phyloP scores from a whole-genome alignment of 208 protist genomes.

The Crithidia fasciculata region DNA sequence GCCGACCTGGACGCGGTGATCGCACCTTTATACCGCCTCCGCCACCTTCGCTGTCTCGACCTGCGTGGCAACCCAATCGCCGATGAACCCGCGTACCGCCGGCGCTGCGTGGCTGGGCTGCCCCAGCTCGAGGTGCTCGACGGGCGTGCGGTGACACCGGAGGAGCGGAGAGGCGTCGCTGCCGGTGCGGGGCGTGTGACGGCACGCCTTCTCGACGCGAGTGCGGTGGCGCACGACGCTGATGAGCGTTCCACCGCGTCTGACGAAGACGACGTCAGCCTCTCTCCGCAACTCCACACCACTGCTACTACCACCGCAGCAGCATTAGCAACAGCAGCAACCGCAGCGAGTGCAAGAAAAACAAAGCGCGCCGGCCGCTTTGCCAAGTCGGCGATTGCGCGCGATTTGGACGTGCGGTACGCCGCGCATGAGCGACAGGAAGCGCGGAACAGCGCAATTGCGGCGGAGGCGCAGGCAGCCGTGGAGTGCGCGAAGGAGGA shows the following conservation, averaged over 20 bases:
- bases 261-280: too few species aligned
- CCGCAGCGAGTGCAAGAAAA: not conserved
- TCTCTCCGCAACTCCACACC: too few species aligned
- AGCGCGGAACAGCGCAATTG: slow-evolving; percentile 16
- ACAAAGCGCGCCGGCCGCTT: not conserved
- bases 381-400: slow-evolving; percentile 33
- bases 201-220: too few species aligned
- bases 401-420: slow-evolving; percentile 37
- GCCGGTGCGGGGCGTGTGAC: too few species aligned
- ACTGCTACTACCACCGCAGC: too few species aligned
- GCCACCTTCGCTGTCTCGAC: slow-evolving; percentile 59
- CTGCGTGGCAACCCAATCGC: slow-evolving; percentile 74
- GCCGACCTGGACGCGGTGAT: slow-evolving; percentile 47
- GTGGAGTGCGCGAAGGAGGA: slow-evolving; percentile 24
- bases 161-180: slow-evolving; percentile 40
- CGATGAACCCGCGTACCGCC: slow-evolving; percentile 70
- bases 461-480: slow-evolving; percentile 8
- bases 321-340: too few species aligned
- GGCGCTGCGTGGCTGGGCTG: slow-evolving; percentile 54
- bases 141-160: slow-evolving; percentile 42
- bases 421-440: slow-evolving; percentile 21
- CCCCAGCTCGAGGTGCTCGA: slow-evolving; percentile 80
- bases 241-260: too few species aligned
- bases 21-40: slow-evolving; percentile 47
- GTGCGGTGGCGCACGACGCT: slow-evolving; percentile 14